These are phyloP conservation scores for Ophiosphaerella narmari DNA, from an alignment of 2,329 filamentous ascomycete species.

Conservation along the genomic window DNA sequence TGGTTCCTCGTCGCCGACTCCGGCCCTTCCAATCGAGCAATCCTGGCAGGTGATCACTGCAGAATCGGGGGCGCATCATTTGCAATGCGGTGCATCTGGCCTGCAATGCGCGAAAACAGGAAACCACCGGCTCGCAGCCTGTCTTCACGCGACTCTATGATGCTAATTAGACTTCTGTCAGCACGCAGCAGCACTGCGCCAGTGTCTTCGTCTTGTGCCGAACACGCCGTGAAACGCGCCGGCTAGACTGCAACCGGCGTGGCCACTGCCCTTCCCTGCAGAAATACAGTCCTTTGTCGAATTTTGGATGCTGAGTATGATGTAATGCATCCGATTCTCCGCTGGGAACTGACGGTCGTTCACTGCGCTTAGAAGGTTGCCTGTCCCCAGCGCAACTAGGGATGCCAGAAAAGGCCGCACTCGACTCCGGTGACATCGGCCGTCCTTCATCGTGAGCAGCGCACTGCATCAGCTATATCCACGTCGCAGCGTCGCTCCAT, in stretches of 20 bases:
- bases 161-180: too few relatives aligned
- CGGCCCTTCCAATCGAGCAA: conserved; percentile 18
- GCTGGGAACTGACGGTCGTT: conserved; percentile 7
- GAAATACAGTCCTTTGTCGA: conserved; percentile 22
- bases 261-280: conserved; percentile 21
- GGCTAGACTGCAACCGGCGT: conserved; percentile 25
- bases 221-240: conserved; percentile 28
- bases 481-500: too few relatives aligned
- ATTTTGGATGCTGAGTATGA: conserved; percentile 23
- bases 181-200: too few relatives aligned
- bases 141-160: too few relatives aligned
- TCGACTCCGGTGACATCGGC: too few relatives aligned
- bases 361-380: conserved; percentile 17
- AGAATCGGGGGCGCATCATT: too few relatives aligned
- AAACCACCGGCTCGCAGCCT: too few relatives aligned
- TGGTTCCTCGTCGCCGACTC: background rate
- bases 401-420: too few relatives aligned
- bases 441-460: too few relatives aligned
- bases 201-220: conserved; percentile 19
- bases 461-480: too few relatives aligned
- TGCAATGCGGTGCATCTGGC: too few relatives aligned
- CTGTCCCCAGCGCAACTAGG: conserved; percentile 8
- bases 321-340: conserved; percentile 32
- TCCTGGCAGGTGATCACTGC: conserved; percentile 7
- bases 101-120: too few relatives aligned